phyloP scores from a whole-genome alignment of 495 filamentous ascomycete genomes.

The Daldinia childiae region DNA sequence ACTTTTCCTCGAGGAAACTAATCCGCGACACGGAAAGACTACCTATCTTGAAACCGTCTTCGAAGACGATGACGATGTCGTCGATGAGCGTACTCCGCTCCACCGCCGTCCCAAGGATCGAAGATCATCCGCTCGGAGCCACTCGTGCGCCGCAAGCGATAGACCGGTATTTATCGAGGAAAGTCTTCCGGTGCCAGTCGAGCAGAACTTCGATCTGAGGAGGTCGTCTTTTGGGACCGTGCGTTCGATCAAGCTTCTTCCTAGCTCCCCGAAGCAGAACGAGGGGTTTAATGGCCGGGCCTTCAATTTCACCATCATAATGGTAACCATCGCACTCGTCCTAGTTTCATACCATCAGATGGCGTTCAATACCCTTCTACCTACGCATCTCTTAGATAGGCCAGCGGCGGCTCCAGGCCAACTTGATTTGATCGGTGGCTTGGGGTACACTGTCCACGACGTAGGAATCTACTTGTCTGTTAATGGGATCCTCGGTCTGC shows the following conservation, averaged over 20 bases:
- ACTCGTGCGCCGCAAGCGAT: conserved; percentile 21
- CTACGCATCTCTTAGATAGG: conserved; percentile 44
- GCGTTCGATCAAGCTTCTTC: conserved; percentile 36
- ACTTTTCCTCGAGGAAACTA: conserved; percentile 89
- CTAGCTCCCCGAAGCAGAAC: not conserved
- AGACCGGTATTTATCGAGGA: conserved; percentile 41
- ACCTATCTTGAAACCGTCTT: conserved; percentile 18
- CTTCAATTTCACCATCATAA: conserved; percentile 48
- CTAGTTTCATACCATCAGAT: conserved; percentile 48
- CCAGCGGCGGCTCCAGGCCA: conserved; percentile 31
- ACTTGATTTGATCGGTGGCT: conserved; percentile 59
- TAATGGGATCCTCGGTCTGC: conserved; percentile 73
- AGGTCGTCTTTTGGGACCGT: conserved; percentile 47
- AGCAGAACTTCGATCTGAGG: conserved; percentile 45
- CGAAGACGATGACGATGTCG: conserved; percentile 29
- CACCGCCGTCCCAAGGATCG: conserved; percentile 6
- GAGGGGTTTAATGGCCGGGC: conserved; percentile 31
- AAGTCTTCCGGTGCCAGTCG: conserved; percentile 38
- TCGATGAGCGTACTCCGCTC: conserved; percentile 43
- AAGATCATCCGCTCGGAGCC: conserved; percentile 15
- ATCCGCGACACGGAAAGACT: conserved; percentile 54
- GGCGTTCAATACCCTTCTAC: conserved; percentile 46
- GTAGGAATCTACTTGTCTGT: conserved; percentile 74
- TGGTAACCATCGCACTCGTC: conserved; percentile 42
- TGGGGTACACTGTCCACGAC: conserved; percentile 70